These are phyloP conservation scores for Sinapis alba DNA, from an alignment of 441 rosid genomes.

Conservation along the genomic window DNA sequence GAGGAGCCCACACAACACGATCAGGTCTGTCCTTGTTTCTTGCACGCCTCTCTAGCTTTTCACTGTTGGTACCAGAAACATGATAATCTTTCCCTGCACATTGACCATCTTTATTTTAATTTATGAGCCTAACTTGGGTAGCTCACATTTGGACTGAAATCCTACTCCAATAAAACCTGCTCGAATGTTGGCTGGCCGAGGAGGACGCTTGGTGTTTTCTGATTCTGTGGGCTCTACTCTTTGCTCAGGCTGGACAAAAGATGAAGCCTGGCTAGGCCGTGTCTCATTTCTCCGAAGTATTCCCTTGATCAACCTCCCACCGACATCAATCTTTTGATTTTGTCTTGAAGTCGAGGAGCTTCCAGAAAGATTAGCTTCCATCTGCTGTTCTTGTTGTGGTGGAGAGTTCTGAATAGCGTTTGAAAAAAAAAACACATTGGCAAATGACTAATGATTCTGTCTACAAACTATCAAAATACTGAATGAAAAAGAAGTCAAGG, in stretches of 20 bases:
- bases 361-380: constrained; percentile 39
- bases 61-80: constrained; percentile 46
- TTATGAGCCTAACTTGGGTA: constrained; percentile 11
- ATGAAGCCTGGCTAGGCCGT: constrained; percentile 37
- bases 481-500: not conserved
- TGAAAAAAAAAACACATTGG: not conserved
- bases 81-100: constrained; percentile 48
- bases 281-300: constrained; percentile 55
- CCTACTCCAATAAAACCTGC: constrained; percentile 37
- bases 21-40: constrained; percentile 74
- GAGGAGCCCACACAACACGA: constrained; percentile 58
- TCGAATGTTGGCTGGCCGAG: constrained; percentile 41
- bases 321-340: constrained; percentile 46
- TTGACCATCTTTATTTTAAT: constrained; percentile 45
- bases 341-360: constrained; percentile 44
- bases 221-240: constrained; percentile 44
- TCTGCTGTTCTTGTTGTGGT: constrained; percentile 39
- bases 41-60: constrained; percentile 62
- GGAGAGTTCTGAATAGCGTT: constrained; percentile 43
- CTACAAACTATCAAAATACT: constrained; percentile 1
- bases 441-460: not conserved
- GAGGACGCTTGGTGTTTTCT: constrained; percentile 53
- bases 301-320: constrained; percentile 58
- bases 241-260: constrained; percentile 48
- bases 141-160: constrained; percentile 22